phyloP scores from a whole-genome alignment of 805 yeast genomes.

The Saccharomyces mikatae region DNA sequence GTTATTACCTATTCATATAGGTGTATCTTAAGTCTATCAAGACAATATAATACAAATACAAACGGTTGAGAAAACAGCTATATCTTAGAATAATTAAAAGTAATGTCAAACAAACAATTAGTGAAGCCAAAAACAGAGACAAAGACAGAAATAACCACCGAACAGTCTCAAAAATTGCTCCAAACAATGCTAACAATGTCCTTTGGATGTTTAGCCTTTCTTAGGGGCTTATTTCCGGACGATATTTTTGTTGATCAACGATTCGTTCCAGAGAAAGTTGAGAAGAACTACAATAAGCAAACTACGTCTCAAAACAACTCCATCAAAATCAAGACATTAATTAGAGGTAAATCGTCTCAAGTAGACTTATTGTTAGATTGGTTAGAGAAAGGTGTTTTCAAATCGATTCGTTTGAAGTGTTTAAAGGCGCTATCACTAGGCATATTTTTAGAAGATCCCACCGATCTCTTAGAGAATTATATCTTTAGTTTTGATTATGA shows the following conservation, averaged over 20 bases:
- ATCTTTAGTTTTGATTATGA: constrained; percentile 40
- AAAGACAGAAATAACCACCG: constrained; percentile 25
- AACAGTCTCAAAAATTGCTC: constrained; percentile 40
- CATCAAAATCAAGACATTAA: constrained; percentile 42
- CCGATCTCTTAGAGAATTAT: constrained; percentile 42
- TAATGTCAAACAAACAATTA: constrained; percentile 20
- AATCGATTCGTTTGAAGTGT: constrained; percentile 36
- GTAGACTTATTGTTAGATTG: constrained; percentile 46
- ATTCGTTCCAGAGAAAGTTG: constrained; percentile 34
- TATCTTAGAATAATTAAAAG: neutral
- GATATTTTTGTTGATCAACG: constrained; percentile 43
- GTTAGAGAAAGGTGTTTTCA: constrained; percentile 44
- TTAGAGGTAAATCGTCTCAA: constrained; percentile 38
- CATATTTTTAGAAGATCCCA: constrained; percentile 40
- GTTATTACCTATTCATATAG: too few species aligned
- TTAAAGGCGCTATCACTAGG: constrained; percentile 40
- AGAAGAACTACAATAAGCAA: constrained; percentile 22
- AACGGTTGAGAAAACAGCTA: neutral
- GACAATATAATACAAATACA: neutral
- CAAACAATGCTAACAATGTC: constrained; percentile 45
- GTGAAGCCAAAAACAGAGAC: constrained; percentile 10
- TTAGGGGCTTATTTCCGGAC: constrained; percentile 52
- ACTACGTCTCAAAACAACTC: constrained; percentile 22
- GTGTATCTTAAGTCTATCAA: too few species aligned
- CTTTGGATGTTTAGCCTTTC: constrained; percentile 48